Conservation (phyloP, 345 rosid genomes). For the Noccaea caerulescens region DNA sequence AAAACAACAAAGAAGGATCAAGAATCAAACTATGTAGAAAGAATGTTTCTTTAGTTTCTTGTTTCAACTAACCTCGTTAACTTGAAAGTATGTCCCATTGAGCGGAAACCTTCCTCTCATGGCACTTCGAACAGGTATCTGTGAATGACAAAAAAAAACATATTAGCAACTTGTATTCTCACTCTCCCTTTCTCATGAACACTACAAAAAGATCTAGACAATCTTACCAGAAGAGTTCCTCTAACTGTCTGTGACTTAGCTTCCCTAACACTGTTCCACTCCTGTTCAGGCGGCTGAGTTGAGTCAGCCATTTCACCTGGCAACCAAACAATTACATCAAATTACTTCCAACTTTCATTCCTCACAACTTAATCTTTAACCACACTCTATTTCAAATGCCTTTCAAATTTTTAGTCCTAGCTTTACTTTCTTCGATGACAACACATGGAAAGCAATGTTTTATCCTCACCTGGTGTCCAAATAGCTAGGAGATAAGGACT, state of each 20-base stretch:
- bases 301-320: conserved; percentile 90
- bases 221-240: conserved; percentile 87
- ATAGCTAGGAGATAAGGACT: conserved; percentile 93
- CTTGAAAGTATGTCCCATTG: conserved; percentile 94
- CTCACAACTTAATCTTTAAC: conserved; percentile 16
- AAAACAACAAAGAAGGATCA: conserved; percentile 23
- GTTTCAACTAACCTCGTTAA: conserved; percentile 67
- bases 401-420: neutral
- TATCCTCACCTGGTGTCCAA: conserved; percentile 88
- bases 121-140: conserved; percentile 97
- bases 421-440: conserved; percentile 12
- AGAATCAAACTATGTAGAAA: conserved; percentile 1
- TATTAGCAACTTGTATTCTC: conserved; percentile 34
- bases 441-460: conserved; percentile 20
- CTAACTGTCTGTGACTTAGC: conserved; percentile 71
- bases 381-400: conserved; percentile 12
- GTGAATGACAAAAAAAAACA: conserved; percentile 29
- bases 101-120: conserved; percentile 96
- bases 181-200: conserved; percentile 16
- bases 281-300: conserved; percentile 58
- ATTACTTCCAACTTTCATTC: conserved; percentile 18
- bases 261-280: conserved; percentile 76
- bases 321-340: conserved; percentile 28
- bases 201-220: conserved; percentile 22
- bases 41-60: conserved; percentile 20